Base-by-base conservation (phyloP, 1,284 basidiomycete genomes). In the Sanghuangporus sanghuang region DNA sequence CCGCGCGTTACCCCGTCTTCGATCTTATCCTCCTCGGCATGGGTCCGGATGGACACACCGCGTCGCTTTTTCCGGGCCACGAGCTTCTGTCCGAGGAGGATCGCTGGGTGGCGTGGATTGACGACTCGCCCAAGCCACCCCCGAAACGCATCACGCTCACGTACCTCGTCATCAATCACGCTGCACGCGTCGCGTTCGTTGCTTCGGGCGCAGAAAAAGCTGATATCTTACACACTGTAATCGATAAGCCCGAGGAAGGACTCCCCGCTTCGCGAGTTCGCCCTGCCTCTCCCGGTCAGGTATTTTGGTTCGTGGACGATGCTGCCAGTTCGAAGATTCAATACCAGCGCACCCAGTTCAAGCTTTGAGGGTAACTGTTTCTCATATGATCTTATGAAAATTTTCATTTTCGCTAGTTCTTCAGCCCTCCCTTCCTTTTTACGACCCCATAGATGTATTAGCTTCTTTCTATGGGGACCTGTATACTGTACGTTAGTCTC, bases 41-140 rank as follows among this genome's bases (percentile, higher is more conserved):
- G 83, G 95, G 95, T 21, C 89, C 92, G 5, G 96, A 98, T 73
- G 96, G 96, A 23, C 97, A 99, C 81, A 98, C 96, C 27, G 95
- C 91, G 69, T 95, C 92, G 12, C 87, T 99, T 67, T 99, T 99
- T 85, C 95, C 96, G 16, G 90, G 85, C 4, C 96, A 98, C 74
- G 84, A 84, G 62, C 84, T 98, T 49, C 83, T 99, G 42, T 71
- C 79, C 27, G 96, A 98, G 77, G 85, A 84, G 64, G 92, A 93
- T 73, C 84, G 93, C 62, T 99, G 96, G 96, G 92, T 99, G 14
- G 96, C 96, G 0, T 92, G 89, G 74, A 82, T 99, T 71, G 87
- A 92, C 58, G 94, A 98, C 77, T 91, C 90, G 60, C 96, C 96
- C 46, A 98, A 99, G 76, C 94, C 93, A 0, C 96, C 96, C n/a